Conservation (phyloP, 129 eudicot genomes). For the Arctium lappa region DNA sequence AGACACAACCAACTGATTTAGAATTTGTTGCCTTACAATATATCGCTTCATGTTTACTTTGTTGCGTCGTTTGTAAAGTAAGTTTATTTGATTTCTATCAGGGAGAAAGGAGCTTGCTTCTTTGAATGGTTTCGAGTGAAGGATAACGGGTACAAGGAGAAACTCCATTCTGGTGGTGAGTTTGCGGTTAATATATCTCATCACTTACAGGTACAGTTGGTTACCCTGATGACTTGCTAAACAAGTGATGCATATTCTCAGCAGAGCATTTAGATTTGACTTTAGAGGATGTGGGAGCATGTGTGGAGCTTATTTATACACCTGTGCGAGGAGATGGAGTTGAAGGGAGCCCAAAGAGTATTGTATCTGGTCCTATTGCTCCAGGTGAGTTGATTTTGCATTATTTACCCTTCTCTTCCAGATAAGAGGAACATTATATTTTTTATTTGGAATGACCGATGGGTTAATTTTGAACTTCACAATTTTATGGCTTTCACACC, state of each 20-base stretch:
- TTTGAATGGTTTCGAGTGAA: slow-evolving; percentile 86
- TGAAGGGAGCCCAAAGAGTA: slow-evolving; percentile 53
- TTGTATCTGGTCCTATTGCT: slow-evolving; percentile 52
- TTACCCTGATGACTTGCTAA: slow-evolving; percentile 25
- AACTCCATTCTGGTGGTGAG: slow-evolving; percentile 60
- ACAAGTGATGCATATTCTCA: slow-evolving; percentile 18
- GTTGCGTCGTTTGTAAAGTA: background rate
- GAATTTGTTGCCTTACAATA: background rate
- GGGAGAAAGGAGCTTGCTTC: slow-evolving; percentile 79
- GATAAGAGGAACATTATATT: background rate
- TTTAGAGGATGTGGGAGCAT: slow-evolving; percentile 67
- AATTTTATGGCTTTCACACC: background rate
- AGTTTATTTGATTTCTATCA: slow-evolving; percentile 23
- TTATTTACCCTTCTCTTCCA: background rate
- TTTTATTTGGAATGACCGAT: background rate
- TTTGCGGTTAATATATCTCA: background rate
- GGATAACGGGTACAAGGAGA: slow-evolving; percentile 53
- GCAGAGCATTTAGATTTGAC: slow-evolving; percentile 69
- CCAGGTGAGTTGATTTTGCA: slow-evolving; percentile 58
- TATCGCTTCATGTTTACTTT: background rate
- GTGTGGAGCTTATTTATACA: slow-evolving; percentile 67
- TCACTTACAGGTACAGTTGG: background rate
- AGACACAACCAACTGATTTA: too few relatives aligned
- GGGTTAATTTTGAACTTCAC: background rate
- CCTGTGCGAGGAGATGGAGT: slow-evolving; percentile 89